phyloP scores from a whole-genome alignment of 2,329 filamentous ascomycete genomes.

The Xylaria sp. region DNA sequence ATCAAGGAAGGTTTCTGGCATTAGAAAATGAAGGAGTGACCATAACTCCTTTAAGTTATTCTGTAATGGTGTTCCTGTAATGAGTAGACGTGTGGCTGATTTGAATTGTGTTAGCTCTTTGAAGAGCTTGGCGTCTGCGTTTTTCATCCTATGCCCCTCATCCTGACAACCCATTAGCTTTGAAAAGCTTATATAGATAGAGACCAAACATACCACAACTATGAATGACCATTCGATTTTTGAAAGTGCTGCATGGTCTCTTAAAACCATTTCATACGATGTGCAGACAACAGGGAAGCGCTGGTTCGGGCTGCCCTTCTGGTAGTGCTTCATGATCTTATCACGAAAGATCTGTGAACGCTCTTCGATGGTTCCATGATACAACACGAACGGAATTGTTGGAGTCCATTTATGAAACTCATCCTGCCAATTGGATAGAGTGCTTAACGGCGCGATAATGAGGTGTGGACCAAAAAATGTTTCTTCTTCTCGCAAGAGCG shows the following conservation, averaged over 20 bases:
- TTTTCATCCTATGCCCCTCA: slow-evolving; percentile 97
- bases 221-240: slow-evolving; percentile 97
- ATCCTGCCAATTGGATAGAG: slow-evolving; percentile 93
- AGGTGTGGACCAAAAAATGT: slow-evolving; percentile 86
- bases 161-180: slow-evolving; percentile 64
- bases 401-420: slow-evolving; percentile 94
- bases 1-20: slow-evolving; percentile 93
- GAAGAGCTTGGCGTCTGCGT: slow-evolving; percentile 92
- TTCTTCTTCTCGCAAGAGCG: slow-evolving; percentile 87
- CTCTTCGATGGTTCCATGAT: slow-evolving; percentile 85
- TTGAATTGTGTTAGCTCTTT: slow-evolving; percentile 88
- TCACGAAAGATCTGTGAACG: slow-evolving; percentile 79
- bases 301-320: slow-evolving; percentile 65
- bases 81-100: slow-evolving; percentile 89
- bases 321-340: slow-evolving; percentile 76
- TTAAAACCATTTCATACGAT: slow-evolving; percentile 95
- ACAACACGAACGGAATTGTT: slow-evolving; percentile 86
- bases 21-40: slow-evolving; percentile 92
- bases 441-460: slow-evolving; percentile 90
- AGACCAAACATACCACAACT: slow-evolving; percentile 74
- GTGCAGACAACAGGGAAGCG: slow-evolving; percentile 94
- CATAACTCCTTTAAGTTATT: slow-evolving; percentile 96
- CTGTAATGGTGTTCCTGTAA: slow-evolving; percentile 93
- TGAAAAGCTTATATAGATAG: not conserved
- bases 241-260: slow-evolving; percentile 82